Base-by-base conservation (phyloP, 192 early-diverging fungal genomes). In the Pilaira anomala region DNA sequence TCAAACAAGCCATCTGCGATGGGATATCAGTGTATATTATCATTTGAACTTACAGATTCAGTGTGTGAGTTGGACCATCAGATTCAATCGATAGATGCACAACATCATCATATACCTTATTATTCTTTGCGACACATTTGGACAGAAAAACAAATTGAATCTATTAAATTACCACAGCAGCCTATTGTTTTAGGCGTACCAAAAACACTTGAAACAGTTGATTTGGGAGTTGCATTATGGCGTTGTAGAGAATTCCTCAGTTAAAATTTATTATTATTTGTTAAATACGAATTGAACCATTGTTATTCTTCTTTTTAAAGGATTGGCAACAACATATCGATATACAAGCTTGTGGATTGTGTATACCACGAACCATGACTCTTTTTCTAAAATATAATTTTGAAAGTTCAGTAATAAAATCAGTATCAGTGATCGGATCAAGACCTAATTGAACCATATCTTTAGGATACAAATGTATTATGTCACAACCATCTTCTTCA, bases 371-470 rank as follows among this genome's bases (percentile, higher is more conserved):
- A 22, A 72, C 66, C 18, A 60, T 48, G 22, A 83, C 55, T 8
- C 70, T 28, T 40, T 74, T 68, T 16, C 57, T 68, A 65, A 81
- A 80, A 49, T 83, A 83, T n/a, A 79, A 21, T 24, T 48, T 56
- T 18, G 69, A 63, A 7, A 83, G 64, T 40, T 78, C 76, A 45
- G 63, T 25, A 3, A 83, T 65, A 65, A 81, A 76, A 7, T 40
- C 52, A 1, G 39, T 66, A 65, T 83, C 82, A 8, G 56, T 67
- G 3, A 33, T 29, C 5, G 74, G 69, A 54, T 82, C 79, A 19
- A 83, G 50, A 0, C 82, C 79, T 25, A 83, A 45, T 18, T 67
- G 46, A 16, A 62, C 65, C 39, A 83, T 66, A 22, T 83, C 75
- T 11, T 74, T 61, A 8, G 66, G 56, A 19, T 72, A 54, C 2